Percentiles rank a stretch among this genome's conserved stretches.
Evolutionary conservation across 305 asterid genomes (phyloP).

Genomic region (Fraxinus sp.): DNA sequence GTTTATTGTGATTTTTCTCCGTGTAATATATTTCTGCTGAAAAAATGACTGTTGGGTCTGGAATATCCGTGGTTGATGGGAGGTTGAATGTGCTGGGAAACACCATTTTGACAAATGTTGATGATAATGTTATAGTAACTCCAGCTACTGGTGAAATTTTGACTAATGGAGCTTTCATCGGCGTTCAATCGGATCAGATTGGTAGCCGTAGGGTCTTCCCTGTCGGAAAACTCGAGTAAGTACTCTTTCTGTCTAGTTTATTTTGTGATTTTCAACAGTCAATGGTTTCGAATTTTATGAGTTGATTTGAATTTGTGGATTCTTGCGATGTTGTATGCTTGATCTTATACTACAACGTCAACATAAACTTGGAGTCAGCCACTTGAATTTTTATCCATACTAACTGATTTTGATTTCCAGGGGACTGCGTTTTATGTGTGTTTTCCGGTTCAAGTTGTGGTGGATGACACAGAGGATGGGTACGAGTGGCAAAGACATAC

Average conservation of each 20-base stretch:
- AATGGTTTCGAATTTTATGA: neutral
- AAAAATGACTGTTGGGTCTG: slow-evolving; percentile 78
- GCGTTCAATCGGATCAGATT: slow-evolving; percentile 61
- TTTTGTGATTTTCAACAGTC: neutral
- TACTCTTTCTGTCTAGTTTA: neutral
- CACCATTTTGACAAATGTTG: slow-evolving; percentile 59
- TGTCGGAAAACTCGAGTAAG: slow-evolving; percentile 68
- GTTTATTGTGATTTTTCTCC: neutral
- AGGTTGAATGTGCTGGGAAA: slow-evolving; percentile 66
- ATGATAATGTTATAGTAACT: slow-evolving; percentile 54
- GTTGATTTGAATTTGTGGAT: neutral
- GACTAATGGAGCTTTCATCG: slow-evolving; percentile 71
- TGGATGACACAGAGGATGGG: slow-evolving; percentile 99
- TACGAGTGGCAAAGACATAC: slow-evolving; percentile 62
- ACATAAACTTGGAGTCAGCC: neutral
- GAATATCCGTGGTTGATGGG: slow-evolving; percentile 62
- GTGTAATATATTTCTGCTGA: neutral
- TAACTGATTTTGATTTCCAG: slow-evolving; percentile 36
- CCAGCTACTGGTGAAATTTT: slow-evolving; percentile 65
- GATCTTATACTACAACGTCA: neutral
- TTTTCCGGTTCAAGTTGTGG: slow-evolving; percentile 89
- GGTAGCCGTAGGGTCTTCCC: slow-evolving; percentile 77
- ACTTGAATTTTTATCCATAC: neutral
- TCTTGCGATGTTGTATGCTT: neutral
- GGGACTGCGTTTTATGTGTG: slow-evolving; percentile 84